phyloP scores from a whole-genome alignment of 495 filamentous ascomycete genomes.

The Aspergillus nidulans region DNA sequence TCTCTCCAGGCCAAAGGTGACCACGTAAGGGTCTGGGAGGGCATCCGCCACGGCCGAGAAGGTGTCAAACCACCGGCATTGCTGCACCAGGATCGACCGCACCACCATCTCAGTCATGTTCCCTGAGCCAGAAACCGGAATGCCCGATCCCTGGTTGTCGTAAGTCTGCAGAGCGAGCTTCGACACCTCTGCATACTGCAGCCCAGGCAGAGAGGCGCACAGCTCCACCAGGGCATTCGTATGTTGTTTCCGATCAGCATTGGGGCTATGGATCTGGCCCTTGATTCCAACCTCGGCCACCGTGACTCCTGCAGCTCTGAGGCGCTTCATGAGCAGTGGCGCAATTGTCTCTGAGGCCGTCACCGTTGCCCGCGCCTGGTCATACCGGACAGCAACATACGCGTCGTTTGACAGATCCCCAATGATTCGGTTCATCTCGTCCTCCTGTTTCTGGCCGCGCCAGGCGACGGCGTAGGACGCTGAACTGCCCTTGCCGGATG shows the following conservation, averaged over 20 bases:
- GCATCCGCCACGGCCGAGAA: not conserved
- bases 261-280: slow-evolving; percentile 1
- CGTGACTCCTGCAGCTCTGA: not conserved
- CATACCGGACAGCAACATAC: slow-evolving; percentile 43
- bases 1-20: not conserved
- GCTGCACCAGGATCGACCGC: not conserved
- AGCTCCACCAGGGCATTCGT: not conserved
- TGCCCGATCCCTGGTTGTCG: too few relatives aligned
- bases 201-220: not conserved
- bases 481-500: not conserved
- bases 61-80: not conserved
- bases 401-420: slow-evolving; percentile 17
- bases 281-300: not conserved
- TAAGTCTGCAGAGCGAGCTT: too few relatives aligned
- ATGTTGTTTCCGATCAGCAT: not conserved
- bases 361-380: slow-evolving; percentile 33
- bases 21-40: not conserved
- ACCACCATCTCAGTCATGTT: not conserved
- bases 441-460: too few relatives aligned
- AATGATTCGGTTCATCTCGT: too few relatives aligned
- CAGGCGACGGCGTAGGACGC: slow-evolving; percentile 1
- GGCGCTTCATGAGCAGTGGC: not conserved
- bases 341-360: not conserved
- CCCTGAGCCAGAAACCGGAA: too few relatives aligned
- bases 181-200: not conserved